A percentile compares a stretch with the other conserved stretches of the same genome.
phyloP scores from a whole-genome alignment of 345 rosid species.

The Excoecaria agallocha region DNA sequence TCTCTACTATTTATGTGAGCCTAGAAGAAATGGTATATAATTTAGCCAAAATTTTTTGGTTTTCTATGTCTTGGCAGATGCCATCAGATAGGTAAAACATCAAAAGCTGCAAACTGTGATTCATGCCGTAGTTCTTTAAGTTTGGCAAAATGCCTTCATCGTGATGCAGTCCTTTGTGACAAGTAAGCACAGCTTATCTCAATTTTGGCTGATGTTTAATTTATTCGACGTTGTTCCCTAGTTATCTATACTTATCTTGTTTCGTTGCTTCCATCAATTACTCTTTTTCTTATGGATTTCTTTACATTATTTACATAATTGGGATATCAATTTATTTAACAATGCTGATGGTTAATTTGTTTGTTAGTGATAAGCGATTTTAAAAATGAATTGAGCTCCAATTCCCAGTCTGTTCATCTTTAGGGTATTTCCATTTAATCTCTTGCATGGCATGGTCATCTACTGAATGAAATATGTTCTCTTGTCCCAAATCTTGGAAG shows the following conservation, averaged over 20 bases:
- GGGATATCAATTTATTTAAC: neutral
- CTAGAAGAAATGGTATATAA: neutral
- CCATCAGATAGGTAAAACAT: conserved; percentile 46
- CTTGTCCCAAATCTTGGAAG: neutral
- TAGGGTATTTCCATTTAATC: neutral
- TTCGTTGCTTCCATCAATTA: neutral
- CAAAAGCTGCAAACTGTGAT: conserved; percentile 49
- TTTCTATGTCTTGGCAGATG: conserved; percentile 47
- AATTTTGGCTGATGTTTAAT: neutral
- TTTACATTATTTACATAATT: neutral
- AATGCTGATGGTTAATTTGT: neutral
- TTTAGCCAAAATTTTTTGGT: conserved; percentile 6
- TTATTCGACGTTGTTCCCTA: neutral
- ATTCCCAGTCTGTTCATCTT: neutral
- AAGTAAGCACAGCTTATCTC: conserved; percentile 36
- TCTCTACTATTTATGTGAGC: neutral
- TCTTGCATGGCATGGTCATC: neutral
- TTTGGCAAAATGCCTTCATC: conserved; percentile 63
- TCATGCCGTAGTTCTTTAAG: conserved; percentile 47
- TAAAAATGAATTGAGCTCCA: neutral
- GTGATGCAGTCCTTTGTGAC: conserved; percentile 57
- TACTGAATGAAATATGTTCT: neutral
- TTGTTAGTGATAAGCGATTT: neutral
- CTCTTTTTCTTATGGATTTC: neutral
- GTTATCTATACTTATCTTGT: neutral